Base-by-base conservation (phyloP, 1,139 yeast species). In the Pichia sp. region DNA sequence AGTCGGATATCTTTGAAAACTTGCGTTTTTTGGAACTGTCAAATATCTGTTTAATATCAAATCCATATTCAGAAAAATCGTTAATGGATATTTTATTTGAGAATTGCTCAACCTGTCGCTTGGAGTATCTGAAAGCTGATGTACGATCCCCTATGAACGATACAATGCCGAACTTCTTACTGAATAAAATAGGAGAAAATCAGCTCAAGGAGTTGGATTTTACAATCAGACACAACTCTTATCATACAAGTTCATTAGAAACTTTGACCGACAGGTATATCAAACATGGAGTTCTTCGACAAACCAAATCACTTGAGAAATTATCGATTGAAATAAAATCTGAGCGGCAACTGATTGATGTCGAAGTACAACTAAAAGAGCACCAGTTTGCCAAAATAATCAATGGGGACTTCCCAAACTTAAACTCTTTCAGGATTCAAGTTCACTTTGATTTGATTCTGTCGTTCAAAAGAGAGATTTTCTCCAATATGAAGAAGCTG, bases 111-210 rank as follows among this genome's bases (percentile, higher is more conserved):
- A 33, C 53, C 68, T 8, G 76, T 68, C 50, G 66, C 58, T 51
- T 64, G 69, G 44, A 53, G 32, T 56, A 57, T 32, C 53, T 77
- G 33, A 60, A 64, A 27, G 52, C 77, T 2, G 79, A 77, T 52
- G 64, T 67, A 45, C 63, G 76, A 41, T 78, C 77, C 50, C 62
- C 71, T 2, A 43, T 58, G 23, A 57, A 61, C 8, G 81, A 76
- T 53, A 61, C 69, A 2, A 67, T 72, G 0, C 72, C 73, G 0
- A 55, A 50, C 0, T 74, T 77, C 49, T 52, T 77, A 4, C 36
- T 40, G 1, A 33, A 44, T 1, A 34, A 10, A 16, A 11, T 34
- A n/a, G 37, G 34, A 8, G 11, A 27, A n/a, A 51, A 58, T 33
- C 51, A 57, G 33, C 51, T 72, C n/a, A 48, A 52, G 27, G 64